Conservation (phyloP, 257 asterid genomes). For the Solanum neorickii region DNA sequence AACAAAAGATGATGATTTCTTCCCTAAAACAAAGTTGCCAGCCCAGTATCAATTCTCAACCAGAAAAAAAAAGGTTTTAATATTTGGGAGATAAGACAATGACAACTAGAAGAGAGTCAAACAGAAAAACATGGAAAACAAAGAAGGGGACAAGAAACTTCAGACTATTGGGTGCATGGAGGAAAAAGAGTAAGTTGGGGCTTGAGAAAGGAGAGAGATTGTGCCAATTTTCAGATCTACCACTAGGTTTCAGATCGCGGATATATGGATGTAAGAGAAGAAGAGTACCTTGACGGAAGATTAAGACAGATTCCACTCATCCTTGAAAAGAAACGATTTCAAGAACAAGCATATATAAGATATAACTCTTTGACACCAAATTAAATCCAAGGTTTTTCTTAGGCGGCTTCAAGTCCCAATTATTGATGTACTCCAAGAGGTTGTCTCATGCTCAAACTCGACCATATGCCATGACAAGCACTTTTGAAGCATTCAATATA, state of each 20-base stretch:
- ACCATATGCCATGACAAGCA: neutral
- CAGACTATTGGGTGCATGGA: neutral
- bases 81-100: too few species aligned
- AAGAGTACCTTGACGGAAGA: neutral
- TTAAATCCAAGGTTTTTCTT: neutral
- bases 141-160: neutral
- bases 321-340: neutral
- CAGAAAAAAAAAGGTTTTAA: neutral
- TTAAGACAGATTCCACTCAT: neutral
- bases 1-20: neutral
- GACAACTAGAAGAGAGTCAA: neutral
- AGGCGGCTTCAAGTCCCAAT: neutral
- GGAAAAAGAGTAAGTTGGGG: neutral
- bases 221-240: neutral
- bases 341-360: neutral
- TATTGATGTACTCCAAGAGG: neutral
- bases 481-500: neutral
- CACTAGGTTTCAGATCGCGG: neutral
- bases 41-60: neutral
- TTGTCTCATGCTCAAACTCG: neutral
- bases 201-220: neutral
- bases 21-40: neutral
- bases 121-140: neutral
- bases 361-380: neutral
- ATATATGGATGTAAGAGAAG: neutral